Conservation (phyloP, 805 yeast species). For the Nakazawaea populi region DNA sequence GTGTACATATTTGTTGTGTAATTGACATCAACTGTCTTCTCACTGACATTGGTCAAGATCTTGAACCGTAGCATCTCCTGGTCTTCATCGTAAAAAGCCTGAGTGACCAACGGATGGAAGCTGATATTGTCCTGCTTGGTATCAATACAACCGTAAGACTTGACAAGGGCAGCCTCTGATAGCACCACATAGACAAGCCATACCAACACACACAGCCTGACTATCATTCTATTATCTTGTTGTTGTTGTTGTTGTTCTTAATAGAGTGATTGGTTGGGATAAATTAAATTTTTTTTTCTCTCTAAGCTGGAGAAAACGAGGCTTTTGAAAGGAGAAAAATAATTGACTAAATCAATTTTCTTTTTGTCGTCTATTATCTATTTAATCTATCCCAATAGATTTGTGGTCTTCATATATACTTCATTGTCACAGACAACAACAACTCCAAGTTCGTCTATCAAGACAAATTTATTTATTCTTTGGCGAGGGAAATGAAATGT, state of each 20-base stretch:
- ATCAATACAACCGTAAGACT: conserved; percentile 8
- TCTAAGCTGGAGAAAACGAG: not conserved
- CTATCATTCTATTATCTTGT: not conserved
- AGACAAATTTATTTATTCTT: not conserved
- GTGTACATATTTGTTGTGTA: conserved; percentile 39
- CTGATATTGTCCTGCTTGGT: not conserved
- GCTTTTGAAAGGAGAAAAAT: no score
- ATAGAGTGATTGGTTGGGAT: not conserved
- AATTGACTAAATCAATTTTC: no score
- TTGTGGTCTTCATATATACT: not conserved
- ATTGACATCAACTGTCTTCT: conserved; percentile 36
- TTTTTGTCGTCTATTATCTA: no score
- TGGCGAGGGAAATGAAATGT: not conserved
- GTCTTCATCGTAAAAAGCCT: conserved; percentile 11
- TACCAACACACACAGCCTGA: not conserved
- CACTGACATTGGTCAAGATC: conserved; percentile 14
- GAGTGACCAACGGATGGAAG: conserved; percentile 5
- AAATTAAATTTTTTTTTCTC: not conserved
- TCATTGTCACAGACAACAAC: not conserved
- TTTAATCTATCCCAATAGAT: no score
- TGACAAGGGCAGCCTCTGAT: conserved; percentile 10
- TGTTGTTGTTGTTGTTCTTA: no score
- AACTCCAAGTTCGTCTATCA: not conserved
- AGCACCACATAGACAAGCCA: not conserved
- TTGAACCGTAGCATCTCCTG: conserved; percentile 10